Conservation (phyloP, 176 grass and related monocot species). For the Metroxylon sagu region DNA sequence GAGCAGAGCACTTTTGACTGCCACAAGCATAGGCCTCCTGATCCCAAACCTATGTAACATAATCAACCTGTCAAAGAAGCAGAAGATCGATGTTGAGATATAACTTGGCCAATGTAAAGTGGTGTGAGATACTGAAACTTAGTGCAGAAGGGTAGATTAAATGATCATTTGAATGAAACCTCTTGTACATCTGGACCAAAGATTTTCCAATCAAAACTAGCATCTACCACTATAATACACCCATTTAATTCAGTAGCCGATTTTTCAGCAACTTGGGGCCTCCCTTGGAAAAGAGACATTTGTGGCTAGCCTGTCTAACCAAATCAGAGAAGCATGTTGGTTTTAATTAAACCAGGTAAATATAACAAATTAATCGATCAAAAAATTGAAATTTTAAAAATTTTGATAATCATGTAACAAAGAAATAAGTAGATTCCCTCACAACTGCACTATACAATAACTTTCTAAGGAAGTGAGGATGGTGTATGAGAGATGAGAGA, state of each 20-base stretch:
- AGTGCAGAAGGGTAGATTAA: not conserved
- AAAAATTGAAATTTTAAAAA: too few relatives aligned
- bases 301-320: constrained; percentile 53
- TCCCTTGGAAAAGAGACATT: constrained; percentile 97
- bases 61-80: constrained; percentile 58
- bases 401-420: too few relatives aligned
- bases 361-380: not conserved
- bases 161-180: constrained; percentile 22
- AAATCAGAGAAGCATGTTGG: not conserved
- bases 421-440: too few relatives aligned
- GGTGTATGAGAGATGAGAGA: too few relatives aligned
- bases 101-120: constrained; percentile 12
- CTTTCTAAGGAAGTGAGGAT: too few relatives aligned
- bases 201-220: constrained; percentile 99
- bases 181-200: constrained; percentile 97
- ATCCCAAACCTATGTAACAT: constrained; percentile 95
- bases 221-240: constrained; percentile 85
- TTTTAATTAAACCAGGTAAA: not conserved
- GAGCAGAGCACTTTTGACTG: constrained; percentile 97
- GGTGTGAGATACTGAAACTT: not conserved
- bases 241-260: constrained; percentile 82
- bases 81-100: constrained; percentile 19
- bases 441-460: too few relatives aligned
- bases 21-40: constrained; percentile 99
- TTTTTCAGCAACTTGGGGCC: constrained; percentile 81